Evolutionary conservation across 1,139 yeast species (phyloP).

Genomic region (Candida smagusa): DNA sequence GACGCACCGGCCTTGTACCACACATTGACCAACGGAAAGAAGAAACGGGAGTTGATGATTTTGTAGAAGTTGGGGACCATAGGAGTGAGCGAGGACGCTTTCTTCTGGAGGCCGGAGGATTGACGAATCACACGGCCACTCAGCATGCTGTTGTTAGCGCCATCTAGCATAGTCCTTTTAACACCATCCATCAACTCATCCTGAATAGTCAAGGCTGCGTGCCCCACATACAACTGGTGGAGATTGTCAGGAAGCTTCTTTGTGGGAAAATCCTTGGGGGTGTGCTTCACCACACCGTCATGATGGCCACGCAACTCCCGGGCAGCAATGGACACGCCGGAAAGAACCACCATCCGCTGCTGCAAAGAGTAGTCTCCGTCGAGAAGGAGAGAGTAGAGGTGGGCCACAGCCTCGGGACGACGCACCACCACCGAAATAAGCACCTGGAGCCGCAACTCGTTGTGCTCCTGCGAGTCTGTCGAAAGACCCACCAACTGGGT

Average conservation of each 20-base stretch:
- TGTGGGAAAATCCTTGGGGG: conserved; percentile 30
- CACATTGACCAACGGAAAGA: conserved; percentile 52
- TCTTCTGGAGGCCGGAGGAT: not conserved
- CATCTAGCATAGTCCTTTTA: no score
- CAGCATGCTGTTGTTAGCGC: no score
- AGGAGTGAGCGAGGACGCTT: conserved; percentile 9
- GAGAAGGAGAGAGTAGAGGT: conserved; percentile 40
- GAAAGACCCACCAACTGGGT: conserved; percentile 44
- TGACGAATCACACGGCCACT: not conserved
- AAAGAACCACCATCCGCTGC: conserved; percentile 53
- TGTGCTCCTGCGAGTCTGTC: conserved; percentile 51
- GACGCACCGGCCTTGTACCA: conserved; percentile 45
- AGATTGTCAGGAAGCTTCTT: conserved; percentile 45
- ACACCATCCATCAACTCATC: conserved; percentile 37
- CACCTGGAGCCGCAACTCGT: conserved; percentile 45
- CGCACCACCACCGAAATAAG: conserved; percentile 53
- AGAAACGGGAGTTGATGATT: conserved; percentile 45
- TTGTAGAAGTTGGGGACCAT: conserved; percentile 37
- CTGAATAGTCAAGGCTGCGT: conserved; percentile 19
- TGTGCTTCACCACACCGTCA: conserved; percentile 41
- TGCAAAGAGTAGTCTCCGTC: conserved; percentile 67
- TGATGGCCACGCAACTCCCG: conserved; percentile 57
- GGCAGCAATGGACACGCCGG: conserved; percentile 56
- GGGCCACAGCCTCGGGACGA: conserved; percentile 38
- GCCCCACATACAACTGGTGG: conserved; percentile 34